Conservation (phyloP, 164 flowering plant genomes). For the Houttuynia cordata region DNA sequence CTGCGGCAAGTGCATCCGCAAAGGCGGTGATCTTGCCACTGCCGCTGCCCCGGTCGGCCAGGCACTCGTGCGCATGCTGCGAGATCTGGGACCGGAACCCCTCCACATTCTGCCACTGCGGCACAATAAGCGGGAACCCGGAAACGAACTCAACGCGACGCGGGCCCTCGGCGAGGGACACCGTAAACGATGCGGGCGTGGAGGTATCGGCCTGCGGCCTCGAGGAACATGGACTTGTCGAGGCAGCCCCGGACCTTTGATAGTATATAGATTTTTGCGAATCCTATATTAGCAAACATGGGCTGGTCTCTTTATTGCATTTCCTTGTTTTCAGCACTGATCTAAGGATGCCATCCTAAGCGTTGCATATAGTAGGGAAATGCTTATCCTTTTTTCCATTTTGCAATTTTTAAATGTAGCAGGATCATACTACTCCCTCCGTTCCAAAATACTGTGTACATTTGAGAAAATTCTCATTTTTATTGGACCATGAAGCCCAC, state of each 20-base stretch:
- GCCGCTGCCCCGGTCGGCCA: conserved; percentile 38
- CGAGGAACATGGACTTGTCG: conserved; percentile 86
- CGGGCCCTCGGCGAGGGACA: conserved; percentile 9
- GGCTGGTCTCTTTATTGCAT: too few species aligned
- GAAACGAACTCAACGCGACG: conserved; percentile 24
- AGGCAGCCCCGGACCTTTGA: conserved; percentile 97
- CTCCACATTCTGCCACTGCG: conserved; percentile 91
- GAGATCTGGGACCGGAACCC: conserved; percentile 86
- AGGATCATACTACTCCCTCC: too few species aligned
- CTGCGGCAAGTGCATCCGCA: conserved; percentile 79
- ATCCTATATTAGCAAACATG: too few species aligned
- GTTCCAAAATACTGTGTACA: too few species aligned
- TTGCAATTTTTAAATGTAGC: too few species aligned
- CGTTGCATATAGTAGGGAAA: too few species aligned
- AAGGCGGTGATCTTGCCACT: conserved; percentile 35
- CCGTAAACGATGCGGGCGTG: conserved; percentile 65
- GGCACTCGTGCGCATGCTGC: conserved; percentile 64
- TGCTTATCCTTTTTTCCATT: too few species aligned
- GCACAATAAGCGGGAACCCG: conserved; percentile 67
- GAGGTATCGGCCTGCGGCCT: conserved; percentile 57
- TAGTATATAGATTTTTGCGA: too few species aligned
- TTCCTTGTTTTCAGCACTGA: too few species aligned
- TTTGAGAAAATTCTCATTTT: too few species aligned
- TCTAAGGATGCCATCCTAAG: too few species aligned
- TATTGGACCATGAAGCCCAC: too few species aligned